Conservation (phyloP, 225 moss, liverwort and hornwort genomes). For the Climacium dendroides region DNA sequence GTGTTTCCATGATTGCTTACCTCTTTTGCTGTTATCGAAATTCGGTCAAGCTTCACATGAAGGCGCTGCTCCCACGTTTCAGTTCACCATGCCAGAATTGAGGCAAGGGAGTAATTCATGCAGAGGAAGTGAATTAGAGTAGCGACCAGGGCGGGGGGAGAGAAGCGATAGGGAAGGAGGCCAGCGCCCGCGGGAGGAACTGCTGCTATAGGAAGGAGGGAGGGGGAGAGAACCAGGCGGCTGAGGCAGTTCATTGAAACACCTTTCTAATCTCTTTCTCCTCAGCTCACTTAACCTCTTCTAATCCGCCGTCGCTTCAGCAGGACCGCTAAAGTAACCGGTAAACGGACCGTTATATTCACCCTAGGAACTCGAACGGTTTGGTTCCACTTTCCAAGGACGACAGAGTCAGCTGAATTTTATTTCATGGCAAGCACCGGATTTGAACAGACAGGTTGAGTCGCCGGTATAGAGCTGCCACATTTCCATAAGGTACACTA, state of each 20-base stretch:
- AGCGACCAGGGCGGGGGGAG: neutral
- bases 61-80: neutral
- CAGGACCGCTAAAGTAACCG: neutral
- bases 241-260: neutral
- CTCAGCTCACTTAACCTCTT: neutral
- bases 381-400: neutral
- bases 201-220: neutral
- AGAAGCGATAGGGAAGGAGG: neutral
- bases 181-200: neutral
- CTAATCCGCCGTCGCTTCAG: neutral
- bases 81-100: neutral
- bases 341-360: neutral
- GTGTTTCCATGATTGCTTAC: neutral
- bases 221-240: neutral
- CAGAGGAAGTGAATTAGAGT: neutral
- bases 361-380: neutral
- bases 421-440: neutral
- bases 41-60: neutral
- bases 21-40: neutral
- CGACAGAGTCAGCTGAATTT: neutral
- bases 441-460: neutral
- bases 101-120: neutral
- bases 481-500: neutral
- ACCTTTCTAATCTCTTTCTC: conserved; percentile 1
- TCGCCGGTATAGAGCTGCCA: neutral